These are phyloP conservation scores for Lipomyces chichibuensis DNA, from an alignment of 805 yeast species.

Conservation along the genomic window DNA sequence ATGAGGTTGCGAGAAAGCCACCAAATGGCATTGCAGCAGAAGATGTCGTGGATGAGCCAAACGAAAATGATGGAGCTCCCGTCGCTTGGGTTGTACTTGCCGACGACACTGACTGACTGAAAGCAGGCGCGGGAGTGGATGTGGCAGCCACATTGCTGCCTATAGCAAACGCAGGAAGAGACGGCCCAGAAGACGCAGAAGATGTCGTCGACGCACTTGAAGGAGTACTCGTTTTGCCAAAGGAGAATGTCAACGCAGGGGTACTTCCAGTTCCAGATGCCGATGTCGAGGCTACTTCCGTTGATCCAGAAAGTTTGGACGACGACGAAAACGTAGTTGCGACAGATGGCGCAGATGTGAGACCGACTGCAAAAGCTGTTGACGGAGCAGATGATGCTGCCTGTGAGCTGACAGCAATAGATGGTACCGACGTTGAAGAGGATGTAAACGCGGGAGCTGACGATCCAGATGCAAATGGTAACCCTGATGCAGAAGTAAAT, in stretches of 20 bases:
- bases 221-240: constrained; percentile 12
- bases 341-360: not conserved
- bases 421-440: constrained; percentile 12
- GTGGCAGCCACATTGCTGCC: constrained; percentile 7
- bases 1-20: not conserved
- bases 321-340: not conserved
- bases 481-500: constrained; percentile 1
- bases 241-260: constrained; percentile 11
- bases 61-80: constrained; percentile 9
- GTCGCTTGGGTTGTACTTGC: constrained; percentile 5
- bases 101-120: constrained; percentile 3
- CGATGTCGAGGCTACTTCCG: not conserved
- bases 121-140: constrained; percentile 3
- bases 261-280: not conserved
- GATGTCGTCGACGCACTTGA: constrained; percentile 5
- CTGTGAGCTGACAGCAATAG: not conserved
- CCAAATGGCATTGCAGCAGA: constrained; percentile 15
- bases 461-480: not conserved
- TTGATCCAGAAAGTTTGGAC: not conserved
- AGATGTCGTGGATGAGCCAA: constrained; percentile 18
- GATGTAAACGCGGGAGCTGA: constrained; percentile 3
- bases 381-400: constrained; percentile 10
- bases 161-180: constrained; percentile 4
- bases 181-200: not conserved
- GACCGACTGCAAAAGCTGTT: constrained; percentile 14